Conservation (phyloP, 148 eudicot species). For the Spergularia marina region DNA sequence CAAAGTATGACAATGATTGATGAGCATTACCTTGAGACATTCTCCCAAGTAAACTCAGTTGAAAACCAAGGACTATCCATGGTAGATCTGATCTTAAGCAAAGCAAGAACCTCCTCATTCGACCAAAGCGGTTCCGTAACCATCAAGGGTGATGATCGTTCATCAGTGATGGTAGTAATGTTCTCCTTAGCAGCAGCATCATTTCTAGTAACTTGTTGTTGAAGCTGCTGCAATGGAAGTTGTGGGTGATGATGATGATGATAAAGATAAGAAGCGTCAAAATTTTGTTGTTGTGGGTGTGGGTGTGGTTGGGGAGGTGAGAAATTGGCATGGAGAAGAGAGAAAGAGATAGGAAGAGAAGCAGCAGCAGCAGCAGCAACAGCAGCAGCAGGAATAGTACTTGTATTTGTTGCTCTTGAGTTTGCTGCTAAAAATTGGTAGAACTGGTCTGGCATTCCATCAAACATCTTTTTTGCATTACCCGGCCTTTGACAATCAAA, state of each 20-base stretch:
- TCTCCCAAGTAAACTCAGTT: conserved; percentile 73
- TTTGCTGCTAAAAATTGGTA: conserved; percentile 66
- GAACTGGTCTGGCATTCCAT: conserved; percentile 71
- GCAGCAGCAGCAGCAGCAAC: conserved; percentile 17
- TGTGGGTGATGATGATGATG: conserved; percentile 23
- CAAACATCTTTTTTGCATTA: conserved; percentile 51
- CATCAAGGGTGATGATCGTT: background rate
- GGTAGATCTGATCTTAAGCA: conserved; percentile 63
- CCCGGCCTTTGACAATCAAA: background rate
- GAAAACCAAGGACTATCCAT: conserved; percentile 60
- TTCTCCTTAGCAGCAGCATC: background rate
- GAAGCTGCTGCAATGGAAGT: conserved; percentile 13
- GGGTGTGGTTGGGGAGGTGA: background rate
- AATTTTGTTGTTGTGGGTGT: conserved; percentile 1
- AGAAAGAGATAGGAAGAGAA: conserved; percentile 33
- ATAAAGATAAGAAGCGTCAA: conserved; percentile 23
- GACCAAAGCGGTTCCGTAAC: conserved; percentile 45
- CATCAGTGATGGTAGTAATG: background rate
- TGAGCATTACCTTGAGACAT: conserved; percentile 62
- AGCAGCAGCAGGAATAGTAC: conserved; percentile 13
- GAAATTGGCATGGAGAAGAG: conserved; percentile 16
- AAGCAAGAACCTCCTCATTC: conserved; percentile 61
- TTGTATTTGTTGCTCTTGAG: conserved; percentile 21
- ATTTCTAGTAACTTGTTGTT: background rate
- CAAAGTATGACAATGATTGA: too few species aligned